Percentiles rank a stretch among this genome's conserved stretches.
Evolutionary conservation across 2,329 filamentous ascomycete genomes (phyloP).

Genomic region (Colletotrichum gloeosporioides): DNA sequence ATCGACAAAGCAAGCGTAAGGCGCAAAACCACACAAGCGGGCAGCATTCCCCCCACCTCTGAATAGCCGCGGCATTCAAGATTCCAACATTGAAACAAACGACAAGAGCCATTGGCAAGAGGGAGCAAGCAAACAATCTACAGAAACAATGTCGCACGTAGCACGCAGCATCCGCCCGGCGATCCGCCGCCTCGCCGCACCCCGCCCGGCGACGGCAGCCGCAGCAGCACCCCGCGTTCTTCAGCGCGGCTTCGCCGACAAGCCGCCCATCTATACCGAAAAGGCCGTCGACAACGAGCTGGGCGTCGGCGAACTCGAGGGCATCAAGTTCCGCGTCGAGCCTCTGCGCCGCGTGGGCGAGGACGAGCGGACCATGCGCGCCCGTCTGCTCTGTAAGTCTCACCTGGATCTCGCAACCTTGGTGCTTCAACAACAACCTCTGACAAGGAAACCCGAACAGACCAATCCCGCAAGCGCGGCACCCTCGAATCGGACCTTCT

Average conservation of each 20-base stretch:
- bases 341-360: conserved; percentile 87
- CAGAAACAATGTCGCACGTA: conserved; percentile 8
- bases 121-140: not conserved
- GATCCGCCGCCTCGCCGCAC: conserved; percentile 20
- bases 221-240: conserved; percentile 11
- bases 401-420: not conserved
- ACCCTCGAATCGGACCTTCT: conserved; percentile 96
- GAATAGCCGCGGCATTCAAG: not conserved
- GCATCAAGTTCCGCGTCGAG: conserved; percentile 85
- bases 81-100: not conserved
- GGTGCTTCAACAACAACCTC: not conserved
- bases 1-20: not conserved
- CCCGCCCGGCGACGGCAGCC: conserved; percentile 22
- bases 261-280: conserved; percentile 28
- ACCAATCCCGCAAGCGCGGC: conserved; percentile 95
- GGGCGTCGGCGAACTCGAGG: conserved; percentile 85
- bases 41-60: not conserved
- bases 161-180: conserved; percentile 25
- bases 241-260: conserved; percentile 21
- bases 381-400: conserved; percentile 73
- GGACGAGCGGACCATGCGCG: conserved; percentile 84
- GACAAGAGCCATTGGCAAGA: not conserved
- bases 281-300: conserved; percentile 57
- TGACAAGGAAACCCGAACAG: conserved; percentile 49
- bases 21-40: not conserved